These are phyloP conservation scores for Biscutella auriculata DNA, from an alignment of 441 rosid species.

Conservation along the genomic window DNA sequence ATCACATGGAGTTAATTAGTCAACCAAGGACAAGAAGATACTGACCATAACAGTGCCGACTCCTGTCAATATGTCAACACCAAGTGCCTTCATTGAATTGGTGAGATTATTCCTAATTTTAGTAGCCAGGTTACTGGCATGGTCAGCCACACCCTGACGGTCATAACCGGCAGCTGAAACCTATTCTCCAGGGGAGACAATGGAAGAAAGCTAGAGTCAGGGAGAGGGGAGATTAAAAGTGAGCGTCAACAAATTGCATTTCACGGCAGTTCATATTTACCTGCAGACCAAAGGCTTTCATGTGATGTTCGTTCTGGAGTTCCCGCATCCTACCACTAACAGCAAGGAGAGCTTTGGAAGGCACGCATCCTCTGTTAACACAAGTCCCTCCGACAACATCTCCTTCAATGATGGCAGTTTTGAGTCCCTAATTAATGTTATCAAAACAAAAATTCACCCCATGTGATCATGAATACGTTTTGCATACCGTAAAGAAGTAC, in stretches of 20 bases:
- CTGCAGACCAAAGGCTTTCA: slow-evolving; percentile 92
- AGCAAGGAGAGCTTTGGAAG: slow-evolving; percentile 95
- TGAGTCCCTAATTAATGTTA: slow-evolving; percentile 90
- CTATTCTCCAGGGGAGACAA: slow-evolving; percentile 26
- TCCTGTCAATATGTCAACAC: slow-evolving; percentile 90
- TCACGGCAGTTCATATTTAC: no score
- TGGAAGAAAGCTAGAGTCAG: no score
- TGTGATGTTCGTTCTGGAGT: slow-evolving; percentile 79
- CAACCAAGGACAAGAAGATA: neutral
- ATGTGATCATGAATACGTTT: no score
- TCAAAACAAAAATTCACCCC: no score
- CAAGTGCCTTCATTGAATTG: slow-evolving; percentile 84
- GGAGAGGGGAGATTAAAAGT: no score
- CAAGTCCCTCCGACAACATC: slow-evolving; percentile 97
- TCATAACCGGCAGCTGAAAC: slow-evolving; percentile 88
- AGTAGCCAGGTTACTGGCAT: slow-evolving; percentile 85
- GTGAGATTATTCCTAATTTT: slow-evolving; percentile 82
- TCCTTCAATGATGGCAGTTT: slow-evolving; percentile 90
- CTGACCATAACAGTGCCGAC: slow-evolving; percentile 72
- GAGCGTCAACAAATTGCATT: no score
- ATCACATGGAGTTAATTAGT: no score
- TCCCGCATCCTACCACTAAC: slow-evolving; percentile 95
- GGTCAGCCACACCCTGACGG: slow-evolving; percentile 91
- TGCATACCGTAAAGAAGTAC: no score
- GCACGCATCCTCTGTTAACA: slow-evolving; percentile 96